Conservation (phyloP, 805 yeast species). For the Ogataea corticis region DNA sequence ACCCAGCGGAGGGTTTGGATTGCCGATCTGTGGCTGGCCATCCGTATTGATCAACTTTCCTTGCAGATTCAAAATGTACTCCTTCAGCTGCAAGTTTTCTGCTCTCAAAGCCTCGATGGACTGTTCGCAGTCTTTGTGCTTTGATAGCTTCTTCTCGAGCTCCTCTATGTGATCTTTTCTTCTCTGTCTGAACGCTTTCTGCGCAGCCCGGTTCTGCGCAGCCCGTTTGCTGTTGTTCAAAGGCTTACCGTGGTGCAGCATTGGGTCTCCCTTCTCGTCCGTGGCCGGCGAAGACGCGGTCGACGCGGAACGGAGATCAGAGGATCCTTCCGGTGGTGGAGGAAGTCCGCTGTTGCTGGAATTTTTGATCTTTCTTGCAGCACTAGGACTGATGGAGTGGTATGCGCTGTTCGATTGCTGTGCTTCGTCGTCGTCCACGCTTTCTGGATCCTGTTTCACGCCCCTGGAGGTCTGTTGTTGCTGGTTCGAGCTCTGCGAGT, state of each 20-base stretch:
- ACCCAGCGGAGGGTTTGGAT: conserved; percentile 20
- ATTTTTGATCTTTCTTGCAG: conserved; percentile 2
- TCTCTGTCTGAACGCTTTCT: conserved; percentile 84
- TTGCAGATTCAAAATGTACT: conserved; percentile 70
- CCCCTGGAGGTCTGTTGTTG: background rate
- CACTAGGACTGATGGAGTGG: conserved; percentile 7
- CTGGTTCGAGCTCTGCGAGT: background rate
- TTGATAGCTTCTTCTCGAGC: conserved; percentile 67
- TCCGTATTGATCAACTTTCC: conserved; percentile 50
- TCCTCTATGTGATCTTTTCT: conserved; percentile 81
- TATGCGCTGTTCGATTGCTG: conserved; percentile 2
- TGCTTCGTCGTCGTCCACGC: too few relatives aligned
- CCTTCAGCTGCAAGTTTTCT: conserved; percentile 72
- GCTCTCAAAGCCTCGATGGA: conserved; percentile 65
- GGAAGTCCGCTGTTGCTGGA: conserved; percentile 16
- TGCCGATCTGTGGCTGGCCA: conserved; percentile 11
- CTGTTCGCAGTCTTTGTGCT: conserved; percentile 60
- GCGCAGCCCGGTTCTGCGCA: conserved; percentile 89
- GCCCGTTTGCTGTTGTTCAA: conserved; percentile 78
- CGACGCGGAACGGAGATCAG: background rate
- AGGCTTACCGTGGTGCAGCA: conserved; percentile 37
- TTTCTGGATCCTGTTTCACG: too few relatives aligned
- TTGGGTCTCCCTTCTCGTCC: conserved; percentile 20
- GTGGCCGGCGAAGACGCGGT: conserved; percentile 15
- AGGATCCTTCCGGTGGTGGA: conserved; percentile 7